phyloP scores from a whole-genome alignment of 371 early-diverging fungal species.

The Smittium mucronatum region DNA sequence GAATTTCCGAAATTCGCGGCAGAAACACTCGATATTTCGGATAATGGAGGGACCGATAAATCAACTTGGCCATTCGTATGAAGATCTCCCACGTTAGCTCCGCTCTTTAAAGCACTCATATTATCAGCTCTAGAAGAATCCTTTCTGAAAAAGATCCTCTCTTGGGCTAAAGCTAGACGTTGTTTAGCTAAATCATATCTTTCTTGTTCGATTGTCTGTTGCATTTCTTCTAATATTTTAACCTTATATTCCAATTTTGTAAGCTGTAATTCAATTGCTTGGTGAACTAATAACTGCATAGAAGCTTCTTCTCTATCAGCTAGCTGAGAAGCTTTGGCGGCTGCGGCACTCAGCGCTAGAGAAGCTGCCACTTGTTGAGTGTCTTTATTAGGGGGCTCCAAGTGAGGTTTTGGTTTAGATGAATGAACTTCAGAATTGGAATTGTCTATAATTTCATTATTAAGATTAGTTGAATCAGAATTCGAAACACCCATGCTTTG shows the following conservation, averaged over 20 bases:
- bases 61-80: too few relatives aligned
- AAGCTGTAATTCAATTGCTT: slow-evolving; percentile 70
- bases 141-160: too few relatives aligned
- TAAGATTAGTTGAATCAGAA: slow-evolving; percentile 11
- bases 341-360: slow-evolving; percentile 46
- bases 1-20: too few relatives aligned
- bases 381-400: background rate
- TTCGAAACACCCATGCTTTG: slow-evolving; percentile 10
- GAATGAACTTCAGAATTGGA: slow-evolving; percentile 17
- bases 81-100: too few relatives aligned
- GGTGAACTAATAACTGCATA: slow-evolving; percentile 58
- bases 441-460: too few relatives aligned
- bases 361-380: slow-evolving; percentile 38
- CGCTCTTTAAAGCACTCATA: too few relatives aligned
- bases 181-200: slow-evolving; percentile 66
- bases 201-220: slow-evolving; percentile 71
- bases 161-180: slow-evolving; percentile 62
- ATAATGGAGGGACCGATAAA: too few relatives aligned
- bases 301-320: slow-evolving; percentile 62
- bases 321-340: slow-evolving; percentile 39
- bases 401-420: slow-evolving; percentile 15
- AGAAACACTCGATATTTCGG: too few relatives aligned
- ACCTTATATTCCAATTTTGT: slow-evolving; percentile 82
- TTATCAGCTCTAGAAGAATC: too few relatives aligned
- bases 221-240: slow-evolving; percentile 81